Evolutionary conservation across 352 stramenopile species (phyloP), one percentile per base, ranked within the genome.

Genomic region (Globisporangium abappressorium): DNA sequence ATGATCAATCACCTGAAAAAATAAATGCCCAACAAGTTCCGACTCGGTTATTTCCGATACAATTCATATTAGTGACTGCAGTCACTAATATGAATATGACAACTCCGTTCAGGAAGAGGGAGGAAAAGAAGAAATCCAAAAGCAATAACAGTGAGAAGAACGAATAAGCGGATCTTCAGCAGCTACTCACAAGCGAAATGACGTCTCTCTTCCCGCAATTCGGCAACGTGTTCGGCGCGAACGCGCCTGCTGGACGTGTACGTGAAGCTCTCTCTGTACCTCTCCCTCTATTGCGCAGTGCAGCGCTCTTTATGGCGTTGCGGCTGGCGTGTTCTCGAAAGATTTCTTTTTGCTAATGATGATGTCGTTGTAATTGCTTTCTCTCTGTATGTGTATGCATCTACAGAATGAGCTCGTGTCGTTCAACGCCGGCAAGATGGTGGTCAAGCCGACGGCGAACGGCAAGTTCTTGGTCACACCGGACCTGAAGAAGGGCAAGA

Each of bases 401-500:
- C 12, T 62, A 20, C n/a, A 94, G 84, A 92, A 89, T 38, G 86
- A 94, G 46, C 65, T 97, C 30, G 88, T 97, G 64, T 83, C 85
- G n/a, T 98, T 98, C 75, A 95, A 97, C 53, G 92, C 92, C 11
- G 92, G 92, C 66, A 97, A 96, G 75, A 93, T 97, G 90, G 86
- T 80, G 8, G 82, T 89, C 22, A 84, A 81, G 54, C 73, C 85
- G 20, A 76, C 84, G 54, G 67, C 80, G n/a, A 87, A 89, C 65
- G 90, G 86, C 66, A 97, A 97, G 72, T 96, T 97, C 67, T 60
- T 96, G 22, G 78, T 98, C 53, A 90, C 83, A 58, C 91, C 93
- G 14, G 90, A 98, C 67, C 74, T 92, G 38, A 90, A 96, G 73
- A 98, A 98, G 75, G 93, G 93, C 54, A 93, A 93, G 70, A 79